These are phyloP conservation scores for Fraxinus angustifolia DNA, from an alignment of 305 asterid species.

Conservation along the genomic window DNA sequence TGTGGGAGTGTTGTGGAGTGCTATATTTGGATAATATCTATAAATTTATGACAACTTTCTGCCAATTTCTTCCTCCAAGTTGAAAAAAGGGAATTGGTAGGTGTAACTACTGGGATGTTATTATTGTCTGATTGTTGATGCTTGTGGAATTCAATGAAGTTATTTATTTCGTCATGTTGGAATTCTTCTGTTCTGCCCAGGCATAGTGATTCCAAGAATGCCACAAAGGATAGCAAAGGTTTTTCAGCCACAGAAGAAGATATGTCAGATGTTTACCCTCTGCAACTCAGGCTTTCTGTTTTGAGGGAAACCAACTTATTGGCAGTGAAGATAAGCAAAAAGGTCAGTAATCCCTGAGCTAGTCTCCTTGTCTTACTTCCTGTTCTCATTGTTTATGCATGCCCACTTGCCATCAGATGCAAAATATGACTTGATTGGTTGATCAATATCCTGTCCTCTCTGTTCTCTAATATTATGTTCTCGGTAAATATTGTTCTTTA, in stretches of 20 bases:
- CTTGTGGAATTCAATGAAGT: slow-evolving; percentile 17
- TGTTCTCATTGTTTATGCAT: slow-evolving; percentile 9
- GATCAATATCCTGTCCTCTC: neutral
- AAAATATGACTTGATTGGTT: neutral
- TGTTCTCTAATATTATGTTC: neutral
- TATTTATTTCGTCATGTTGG: slow-evolving; percentile 15
- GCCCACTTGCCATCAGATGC: slow-evolving; percentile 10
- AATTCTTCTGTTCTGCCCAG: slow-evolving; percentile 36
- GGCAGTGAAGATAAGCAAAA: slow-evolving; percentile 82
- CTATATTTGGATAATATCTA: slow-evolving; percentile 9
- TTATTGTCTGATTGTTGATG: slow-evolving; percentile 1
- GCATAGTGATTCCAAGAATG: slow-evolving; percentile 76
- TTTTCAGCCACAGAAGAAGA: slow-evolving; percentile 68
- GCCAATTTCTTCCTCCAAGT: neutral
- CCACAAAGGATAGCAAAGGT: slow-evolving; percentile 53
- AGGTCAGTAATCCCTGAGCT: slow-evolving; percentile 42
- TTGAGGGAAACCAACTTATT: slow-evolving; percentile 54
- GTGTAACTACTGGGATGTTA: slow-evolving; percentile 13
- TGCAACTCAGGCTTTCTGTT: slow-evolving; percentile 82
- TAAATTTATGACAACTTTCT: slow-evolving; percentile 15
- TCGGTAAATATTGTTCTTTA: neutral
- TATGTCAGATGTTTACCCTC: slow-evolving; percentile 87
- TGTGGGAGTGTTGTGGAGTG: neutral
- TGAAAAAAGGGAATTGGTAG: slow-evolving; percentile 15
- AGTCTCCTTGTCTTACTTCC: slow-evolving; percentile 20